Conservation (phyloP, 495 filamentous ascomycete genomes). For the Penicillium atrosanguineum region DNA sequence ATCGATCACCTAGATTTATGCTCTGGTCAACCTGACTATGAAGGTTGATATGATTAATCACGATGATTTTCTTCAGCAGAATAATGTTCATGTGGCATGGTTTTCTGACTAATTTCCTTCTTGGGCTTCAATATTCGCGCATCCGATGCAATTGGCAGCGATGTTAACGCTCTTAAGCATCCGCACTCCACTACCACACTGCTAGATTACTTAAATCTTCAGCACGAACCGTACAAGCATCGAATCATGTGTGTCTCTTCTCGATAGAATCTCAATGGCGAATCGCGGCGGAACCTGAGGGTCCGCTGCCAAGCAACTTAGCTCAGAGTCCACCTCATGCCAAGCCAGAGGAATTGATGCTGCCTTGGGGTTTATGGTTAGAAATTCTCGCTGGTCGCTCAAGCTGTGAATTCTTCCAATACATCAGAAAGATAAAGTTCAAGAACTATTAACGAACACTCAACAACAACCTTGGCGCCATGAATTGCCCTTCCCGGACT, state of each 20-base stretch:
- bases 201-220: neutral
- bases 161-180: neutral
- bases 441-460: no score
- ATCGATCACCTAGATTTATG: neutral
- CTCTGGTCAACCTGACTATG: neutral
- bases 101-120: neutral
- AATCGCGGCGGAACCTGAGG: neutral
- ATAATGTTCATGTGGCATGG: neutral
- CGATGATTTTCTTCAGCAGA: neutral
- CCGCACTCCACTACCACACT: neutral
- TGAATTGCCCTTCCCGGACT: constrained; percentile 58
- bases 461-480: constrained; percentile 22
- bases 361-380: neutral
- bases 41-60: neutral
- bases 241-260: neutral
- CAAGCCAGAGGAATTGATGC: constrained; percentile 2
- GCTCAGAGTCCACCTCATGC: neutral
- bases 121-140: neutral
- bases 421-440: neutral
- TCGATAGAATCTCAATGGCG: neutral
- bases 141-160: neutral
- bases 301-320: constrained; percentile 1
- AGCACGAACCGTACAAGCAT: neutral
- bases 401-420: neutral
- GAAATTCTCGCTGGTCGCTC: neutral